Percentiles rank a stretch among this genome's conserved stretches.
phyloP scores from a whole-genome alignment of 106 monocot species.

The Acorus calamus region DNA sequence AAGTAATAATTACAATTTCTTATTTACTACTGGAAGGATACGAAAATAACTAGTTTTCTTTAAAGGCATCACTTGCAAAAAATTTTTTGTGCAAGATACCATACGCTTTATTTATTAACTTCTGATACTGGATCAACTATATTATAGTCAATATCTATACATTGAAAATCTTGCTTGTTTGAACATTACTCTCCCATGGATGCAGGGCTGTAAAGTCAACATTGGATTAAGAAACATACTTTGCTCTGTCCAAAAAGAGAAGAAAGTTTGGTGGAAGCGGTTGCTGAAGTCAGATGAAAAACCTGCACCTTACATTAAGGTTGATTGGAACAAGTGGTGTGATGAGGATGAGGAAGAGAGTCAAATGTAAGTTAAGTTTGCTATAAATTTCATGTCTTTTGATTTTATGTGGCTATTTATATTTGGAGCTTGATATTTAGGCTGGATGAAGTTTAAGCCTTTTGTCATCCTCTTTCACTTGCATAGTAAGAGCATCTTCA shows the following conservation, averaged over 20 bases:
- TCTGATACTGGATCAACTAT: too few relatives aligned
- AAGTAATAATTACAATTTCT: too few relatives aligned
- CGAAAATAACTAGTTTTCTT: too few relatives aligned
- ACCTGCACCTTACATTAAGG: constrained; percentile 90
- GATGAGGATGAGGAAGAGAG: constrained; percentile 88
- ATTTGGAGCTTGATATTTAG: not conserved
- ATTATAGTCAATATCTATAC: too few relatives aligned
- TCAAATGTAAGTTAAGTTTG: constrained; percentile 15
- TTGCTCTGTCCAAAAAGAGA: constrained; percentile 78
- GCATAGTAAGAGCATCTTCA: too few relatives aligned
- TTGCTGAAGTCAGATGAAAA: constrained; percentile 79
- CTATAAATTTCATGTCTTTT: not conserved
- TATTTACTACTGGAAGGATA: too few relatives aligned
- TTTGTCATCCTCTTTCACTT: too few relatives aligned
- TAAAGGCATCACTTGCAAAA: too few relatives aligned
- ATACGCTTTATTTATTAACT: too few relatives aligned
- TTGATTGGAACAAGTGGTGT: constrained; percentile 96
- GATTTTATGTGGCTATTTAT: not conserved
- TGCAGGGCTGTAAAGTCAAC: constrained; percentile 50
- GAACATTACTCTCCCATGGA: not conserved
- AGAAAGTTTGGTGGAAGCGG: constrained; percentile 82
- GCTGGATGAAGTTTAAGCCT: not conserved
- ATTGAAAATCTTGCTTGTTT: not conserved
- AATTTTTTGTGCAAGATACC: too few relatives aligned
- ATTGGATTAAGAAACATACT: constrained; percentile 73